Conservation (phyloP, 2,329 filamentous ascomycete species). For the Ilyonectria sp. region DNA sequence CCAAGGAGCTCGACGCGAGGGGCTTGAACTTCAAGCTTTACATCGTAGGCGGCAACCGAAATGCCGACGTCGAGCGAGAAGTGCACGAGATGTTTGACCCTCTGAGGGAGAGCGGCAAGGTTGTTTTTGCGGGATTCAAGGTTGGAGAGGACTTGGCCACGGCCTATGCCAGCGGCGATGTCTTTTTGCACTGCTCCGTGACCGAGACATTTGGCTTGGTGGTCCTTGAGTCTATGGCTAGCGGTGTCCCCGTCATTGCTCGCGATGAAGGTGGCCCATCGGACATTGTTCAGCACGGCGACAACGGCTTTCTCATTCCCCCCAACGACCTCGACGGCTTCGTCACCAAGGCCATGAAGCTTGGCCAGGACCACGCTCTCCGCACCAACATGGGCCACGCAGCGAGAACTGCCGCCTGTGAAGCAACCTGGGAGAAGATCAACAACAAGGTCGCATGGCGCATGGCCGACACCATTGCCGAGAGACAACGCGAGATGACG, state of each 20-base stretch:
- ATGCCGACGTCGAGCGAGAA: slow-evolving; percentile 72
- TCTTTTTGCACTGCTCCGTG: slow-evolving; percentile 81
- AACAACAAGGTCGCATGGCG: slow-evolving; percentile 79
- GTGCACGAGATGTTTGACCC: slow-evolving; percentile 72
- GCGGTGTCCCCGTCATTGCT: slow-evolving; percentile 78
- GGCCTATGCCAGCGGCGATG: slow-evolving; percentile 77
- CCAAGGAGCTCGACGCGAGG: slow-evolving; percentile 66
- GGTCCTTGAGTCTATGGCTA: slow-evolving; percentile 80
- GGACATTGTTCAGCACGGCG: slow-evolving; percentile 73
- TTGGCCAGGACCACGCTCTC: slow-evolving; percentile 62
- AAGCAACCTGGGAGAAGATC: slow-evolving; percentile 80
- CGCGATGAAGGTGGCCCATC: slow-evolving; percentile 79
- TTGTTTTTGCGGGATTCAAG: slow-evolving; percentile 78
- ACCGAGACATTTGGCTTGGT: slow-evolving; percentile 82
- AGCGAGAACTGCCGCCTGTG: slow-evolving; percentile 70
- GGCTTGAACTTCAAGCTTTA: slow-evolving; percentile 75
- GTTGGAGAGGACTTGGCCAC: slow-evolving; percentile 73
- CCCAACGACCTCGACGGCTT: slow-evolving; percentile 74
- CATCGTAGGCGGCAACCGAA: slow-evolving; percentile 79
- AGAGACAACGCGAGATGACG: slow-evolving; percentile 56
- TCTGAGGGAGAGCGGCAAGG: slow-evolving; percentile 64
- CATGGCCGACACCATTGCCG: slow-evolving; percentile 68
- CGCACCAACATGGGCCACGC: slow-evolving; percentile 62
- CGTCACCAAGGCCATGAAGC: slow-evolving; percentile 65
- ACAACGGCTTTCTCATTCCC: slow-evolving; percentile 73